Base-by-base conservation (phyloP, 75 land plant species). In the Cupressus sempervirens region DNA sequence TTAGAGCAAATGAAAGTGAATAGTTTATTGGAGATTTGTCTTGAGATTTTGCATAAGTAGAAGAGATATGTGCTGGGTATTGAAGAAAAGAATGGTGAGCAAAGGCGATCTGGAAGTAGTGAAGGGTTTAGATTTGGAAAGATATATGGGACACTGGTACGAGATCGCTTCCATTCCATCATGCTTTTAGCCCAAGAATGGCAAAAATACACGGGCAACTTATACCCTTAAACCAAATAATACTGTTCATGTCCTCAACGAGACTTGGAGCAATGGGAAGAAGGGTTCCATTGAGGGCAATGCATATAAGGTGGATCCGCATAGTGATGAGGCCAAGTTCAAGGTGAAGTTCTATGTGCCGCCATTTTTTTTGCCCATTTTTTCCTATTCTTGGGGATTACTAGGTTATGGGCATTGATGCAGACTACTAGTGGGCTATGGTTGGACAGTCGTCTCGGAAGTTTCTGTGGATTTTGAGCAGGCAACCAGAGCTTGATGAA, bases 131-230 rank as follows among this genome's bases (percentile, higher is more conserved):
- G 98, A 95, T 85, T 18, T 97, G 43, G 54, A 85, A 77, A 84
- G 89, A 35, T 97, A 95, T 91, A 92, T 92, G 92, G 97, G 99
- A 1, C 84, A 94, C 2, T 97, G 98, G 99, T 95, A 97, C 50
- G 97, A 97, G 89, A 93, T 97, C 11, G 98, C 99, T 1, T 93
- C 91, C 14, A 87, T 46, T 46, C 3, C 48, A 6, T 46, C 48
- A 46, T 46, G 1, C 0, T 46, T 46, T 46, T 8, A 46, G 4
- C 48, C 48, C 48, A 46, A 46, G 48, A 81, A 82, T 48, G 97
- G 96, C 7, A 65, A 54, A 15, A 86, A 94, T 84, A 93, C 97
- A 0, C 88, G 93, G 67, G 99, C 99, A 9, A 95, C 93, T 0
- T 97, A 97, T 82, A 76, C 94, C 0, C 86, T 97, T 34, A 90